Conservation (phyloP, 192 early-diverging fungal species). For the Backusella sp. region DNA sequence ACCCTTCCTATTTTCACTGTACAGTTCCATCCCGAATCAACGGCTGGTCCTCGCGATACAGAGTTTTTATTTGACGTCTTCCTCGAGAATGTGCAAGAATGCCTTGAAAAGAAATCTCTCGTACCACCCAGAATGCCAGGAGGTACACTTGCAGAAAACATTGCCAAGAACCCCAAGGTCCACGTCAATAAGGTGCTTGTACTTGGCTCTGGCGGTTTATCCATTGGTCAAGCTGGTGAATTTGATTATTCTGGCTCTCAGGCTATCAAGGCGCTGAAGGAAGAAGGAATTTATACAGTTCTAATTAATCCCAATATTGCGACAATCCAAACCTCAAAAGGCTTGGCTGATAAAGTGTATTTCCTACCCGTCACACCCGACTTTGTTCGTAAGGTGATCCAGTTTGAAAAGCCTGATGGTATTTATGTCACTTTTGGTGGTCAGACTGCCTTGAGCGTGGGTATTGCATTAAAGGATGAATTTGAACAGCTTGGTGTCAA, state of each 20-base stretch:
- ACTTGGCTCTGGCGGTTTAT: slow-evolving; percentile 94
- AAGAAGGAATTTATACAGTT: slow-evolving; percentile 96
- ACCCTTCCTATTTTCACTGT: slow-evolving; percentile 93
- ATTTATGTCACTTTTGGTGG: slow-evolving; percentile 99
- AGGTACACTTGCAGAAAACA: slow-evolving; percentile 44
- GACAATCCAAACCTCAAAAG: slow-evolving; percentile 98
- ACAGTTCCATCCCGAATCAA: slow-evolving; percentile 98
- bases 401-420: slow-evolving; percentile 95
- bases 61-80: slow-evolving; percentile 98
- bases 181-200: slow-evolving; percentile 91
- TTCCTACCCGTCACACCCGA: slow-evolving; percentile 96
- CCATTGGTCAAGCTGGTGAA: slow-evolving; percentile 98
- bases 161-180: slow-evolving; percentile 48
- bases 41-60: slow-evolving; percentile 95
- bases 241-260: slow-evolving; percentile 98
- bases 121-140: slow-evolving; percentile 74
- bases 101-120: slow-evolving; percentile 63
- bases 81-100: slow-evolving; percentile 74
- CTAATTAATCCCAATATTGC: slow-evolving; percentile 99
- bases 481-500: slow-evolving; percentile 87
- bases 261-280: slow-evolving; percentile 98
- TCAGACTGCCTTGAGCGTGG: slow-evolving; percentile 96
- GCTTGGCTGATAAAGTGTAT: slow-evolving; percentile 96
- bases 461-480: slow-evolving; percentile 92
- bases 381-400: slow-evolving; percentile 93